Evolutionary conservation across 305 asterid genomes (phyloP), one percentile per base, ranked within the genome.

Genomic region (Fraxinus baroniana): DNA sequence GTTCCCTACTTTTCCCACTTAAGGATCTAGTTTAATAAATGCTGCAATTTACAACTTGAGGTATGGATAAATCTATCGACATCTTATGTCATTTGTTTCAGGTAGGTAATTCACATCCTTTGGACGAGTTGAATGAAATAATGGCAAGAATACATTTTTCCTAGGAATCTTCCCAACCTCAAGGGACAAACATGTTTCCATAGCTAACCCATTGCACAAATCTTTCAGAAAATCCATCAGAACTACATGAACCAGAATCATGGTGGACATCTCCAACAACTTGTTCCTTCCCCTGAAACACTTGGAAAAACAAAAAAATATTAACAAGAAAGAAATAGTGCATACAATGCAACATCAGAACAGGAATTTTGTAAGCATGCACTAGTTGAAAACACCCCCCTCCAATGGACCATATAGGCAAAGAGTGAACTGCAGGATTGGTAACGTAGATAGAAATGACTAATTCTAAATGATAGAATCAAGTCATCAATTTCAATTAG

Each of bases 201-300:
- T 87, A 49, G 22, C 35, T 81, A 78, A 95, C 97, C 98, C 99
- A 95, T 2, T 87, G 84, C 79, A 89, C 87, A 73, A 95, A 95
- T 86, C 85, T 86, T 76, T 91, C 92, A 1, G 97, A 91, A 78
- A 79, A 92, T 82, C 83, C 92, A 2, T 83, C 81, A 74, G 87
- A 81, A 84, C 81, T 77, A 64, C 81, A 49, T 9, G 84, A 55
- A 1, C 64, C 80, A 39, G 82, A 85, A 55, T 55, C 64, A 55
- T n/a, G 64, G 9, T 55, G 24, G 24, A 55, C 64, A 55, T 55
- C 64, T 52, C 9, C 64, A 52, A 74, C 37, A 2, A 84, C 87
- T 77, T 80, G 84, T n/a, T 91, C 92, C 90, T 84, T 88, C 35
- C 88, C 93, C 95, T 94, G 71, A 70, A 82, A 28, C 8, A 30